Evolutionary conservation across 805 yeast species (phyloP).

Genomic region (Candida saitoana): DNA sequence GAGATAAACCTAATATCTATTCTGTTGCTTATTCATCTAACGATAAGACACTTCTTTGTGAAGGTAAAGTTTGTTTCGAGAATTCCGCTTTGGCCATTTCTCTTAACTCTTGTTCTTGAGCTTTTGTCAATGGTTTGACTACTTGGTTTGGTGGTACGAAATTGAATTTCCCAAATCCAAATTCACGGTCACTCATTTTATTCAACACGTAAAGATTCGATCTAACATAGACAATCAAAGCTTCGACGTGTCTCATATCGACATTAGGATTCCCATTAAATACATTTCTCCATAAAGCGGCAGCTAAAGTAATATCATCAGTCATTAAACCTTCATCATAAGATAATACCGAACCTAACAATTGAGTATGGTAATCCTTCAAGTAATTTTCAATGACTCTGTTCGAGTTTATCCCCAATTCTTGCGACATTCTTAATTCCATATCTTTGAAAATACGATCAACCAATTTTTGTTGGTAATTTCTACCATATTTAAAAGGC

Average conservation of each 20-base stretch:
- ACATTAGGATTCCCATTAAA: conserved; percentile 80
- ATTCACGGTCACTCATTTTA: conserved; percentile 84
- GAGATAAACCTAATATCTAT: too few species aligned
- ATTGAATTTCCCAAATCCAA: conserved; percentile 83
- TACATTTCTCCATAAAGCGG: conserved; percentile 85
- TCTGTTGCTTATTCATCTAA: conserved; percentile 42
- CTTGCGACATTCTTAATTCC: conserved; percentile 79
- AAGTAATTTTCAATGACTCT: conserved; percentile 79
- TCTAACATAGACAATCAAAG: conserved; percentile 84
- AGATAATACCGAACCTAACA: conserved; percentile 83
- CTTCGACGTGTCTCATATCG: conserved; percentile 81
- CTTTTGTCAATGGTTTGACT: conserved; percentile 65
- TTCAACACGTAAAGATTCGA: conserved; percentile 84
- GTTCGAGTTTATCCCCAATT: conserved; percentile 77
- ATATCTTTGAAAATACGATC: conserved; percentile 88
- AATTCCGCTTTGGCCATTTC: conserved; percentile 50
- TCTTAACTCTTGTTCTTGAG: conserved; percentile 56
- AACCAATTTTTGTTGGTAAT: conserved; percentile 86
- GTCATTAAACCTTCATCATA: conserved; percentile 89
- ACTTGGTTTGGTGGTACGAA: conserved; percentile 80
- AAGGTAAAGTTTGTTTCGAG: conserved; percentile 53
- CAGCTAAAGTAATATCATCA: conserved; percentile 73
- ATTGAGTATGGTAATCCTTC: conserved; percentile 85
- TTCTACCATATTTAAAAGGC: conserved; percentile 85
- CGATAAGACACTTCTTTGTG: conserved; percentile 46